Percentiles rank a stretch among this genome's conserved stretches.
Conservation (phyloP, 2,329 filamentous ascomycete species). For the Acrocalymma vagum region DNA sequence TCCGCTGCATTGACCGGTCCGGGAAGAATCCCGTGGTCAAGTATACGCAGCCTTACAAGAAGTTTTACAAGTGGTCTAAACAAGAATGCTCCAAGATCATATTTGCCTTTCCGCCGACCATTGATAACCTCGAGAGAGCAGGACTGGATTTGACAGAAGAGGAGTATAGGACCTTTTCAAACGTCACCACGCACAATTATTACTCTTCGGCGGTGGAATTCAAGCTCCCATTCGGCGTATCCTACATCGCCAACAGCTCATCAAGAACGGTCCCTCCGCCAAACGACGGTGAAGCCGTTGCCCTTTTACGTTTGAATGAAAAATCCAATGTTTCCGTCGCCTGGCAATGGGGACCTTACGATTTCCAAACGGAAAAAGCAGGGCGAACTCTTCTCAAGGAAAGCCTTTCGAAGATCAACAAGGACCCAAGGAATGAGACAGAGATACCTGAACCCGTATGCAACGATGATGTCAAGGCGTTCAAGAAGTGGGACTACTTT, state of each 20-base stretch:
- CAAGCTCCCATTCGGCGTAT: constrained; percentile 44
- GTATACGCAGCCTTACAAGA: constrained; percentile 39
- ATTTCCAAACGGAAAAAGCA: constrained; percentile 36
- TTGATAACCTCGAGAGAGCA: constrained; percentile 40
- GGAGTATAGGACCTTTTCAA: constrained; percentile 41
- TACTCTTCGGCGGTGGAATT: constrained; percentile 45
- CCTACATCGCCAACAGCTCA: constrained; percentile 39
- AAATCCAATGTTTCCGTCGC: constrained; percentile 40
- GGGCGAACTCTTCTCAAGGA: constrained; percentile 35
- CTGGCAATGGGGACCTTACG: constrained; percentile 49
- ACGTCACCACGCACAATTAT: constrained; percentile 46
- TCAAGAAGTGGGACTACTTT: constrained; percentile 50
- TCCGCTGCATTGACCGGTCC: constrained; percentile 46
- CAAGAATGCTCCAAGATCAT: constrained; percentile 46
- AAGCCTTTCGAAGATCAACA: constrained; percentile 45
- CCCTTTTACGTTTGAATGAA: constrained; percentile 40
- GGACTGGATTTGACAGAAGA: constrained; percentile 44
- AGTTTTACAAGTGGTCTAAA: constrained; percentile 40
- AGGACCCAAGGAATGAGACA: constrained; percentile 44
- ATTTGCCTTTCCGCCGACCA: constrained; percentile 45
- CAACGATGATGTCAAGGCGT: constrained; percentile 38
- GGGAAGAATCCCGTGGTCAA: constrained; percentile 41
- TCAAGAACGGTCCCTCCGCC: constrained; percentile 37
- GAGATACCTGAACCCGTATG: constrained; percentile 25
- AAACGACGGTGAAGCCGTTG: constrained; percentile 43